Evolutionary conservation across 73 alveolate species (phyloP), one percentile per base, ranked within the genome.

Genomic region (Loxodes magnus): DNA sequence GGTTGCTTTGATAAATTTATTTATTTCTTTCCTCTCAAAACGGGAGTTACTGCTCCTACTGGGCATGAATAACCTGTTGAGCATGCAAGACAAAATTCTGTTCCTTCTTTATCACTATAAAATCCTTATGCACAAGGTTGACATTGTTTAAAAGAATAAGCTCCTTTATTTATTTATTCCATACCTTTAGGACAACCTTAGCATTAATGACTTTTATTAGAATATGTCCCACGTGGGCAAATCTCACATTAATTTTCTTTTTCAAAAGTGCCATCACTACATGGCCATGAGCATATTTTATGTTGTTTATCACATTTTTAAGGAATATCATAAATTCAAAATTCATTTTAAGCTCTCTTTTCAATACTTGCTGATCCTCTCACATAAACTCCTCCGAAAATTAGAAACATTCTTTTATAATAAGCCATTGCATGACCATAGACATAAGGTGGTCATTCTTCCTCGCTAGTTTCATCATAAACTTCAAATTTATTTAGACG

Each of bases 261-360:
- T 1, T 0, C 43, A 33, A 10, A 22, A 24, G 59, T 46, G 22
- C 59, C 59, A 46, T 7, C 1, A 46, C 59, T 46, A 22, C 59
- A 46, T 9, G n/a, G 43, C 22, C 14, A 12, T 22, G 14, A 16
- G 27, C 59, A 46, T 10, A 10, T 24, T 22, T 46, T 46, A 0
- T n/a, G 43, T 25, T 24, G 27, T 7, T n/a, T 5, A 1, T n/a
- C n/a, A 1, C 20, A 5, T 12, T n/a, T n/a, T n/a, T n/a, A n/a
- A n/a, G n/a, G n/a, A n/a, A 46, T 17, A 2, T 24, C 26, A 1
- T 25, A 9, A 10, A 0, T 5, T n/a, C 22, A 10, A 24, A 46
- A 46, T 25, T 9, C n/a, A 46, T n/a, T 10, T 12, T n/a, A 10
- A 10, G 59, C 52, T 33, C 10, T 33, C 43, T 12, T 16, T n/a